Conservation (phyloP, 768 basidiomycete genomes). For the Mrakia hoshinonis region DNA sequence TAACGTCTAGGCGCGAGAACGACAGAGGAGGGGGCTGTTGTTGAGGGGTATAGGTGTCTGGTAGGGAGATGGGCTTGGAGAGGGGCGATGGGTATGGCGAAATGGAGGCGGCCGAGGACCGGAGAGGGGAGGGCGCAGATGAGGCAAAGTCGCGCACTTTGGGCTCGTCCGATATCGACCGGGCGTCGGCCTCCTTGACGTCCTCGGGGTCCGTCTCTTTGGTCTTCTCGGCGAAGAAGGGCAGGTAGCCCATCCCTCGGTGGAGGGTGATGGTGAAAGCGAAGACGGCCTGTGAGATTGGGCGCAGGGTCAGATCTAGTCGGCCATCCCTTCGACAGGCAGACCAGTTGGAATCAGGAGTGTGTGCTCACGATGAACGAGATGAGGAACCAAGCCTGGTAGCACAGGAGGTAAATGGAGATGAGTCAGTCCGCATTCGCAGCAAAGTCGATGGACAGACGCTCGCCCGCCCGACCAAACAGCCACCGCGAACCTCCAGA, state of each 20-base stretch:
- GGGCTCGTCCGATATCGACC: neutral
- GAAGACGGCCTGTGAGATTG: constrained; percentile 25
- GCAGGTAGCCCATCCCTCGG: neutral
- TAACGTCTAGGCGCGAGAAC: neutral
- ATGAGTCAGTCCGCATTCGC: neutral
- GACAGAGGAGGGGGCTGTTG: neutral
- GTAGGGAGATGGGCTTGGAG: neutral
- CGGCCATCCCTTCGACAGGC: too few species aligned
- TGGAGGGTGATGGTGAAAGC: constrained; percentile 3
- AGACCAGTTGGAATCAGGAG: too few species aligned
- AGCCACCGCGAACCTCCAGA: too few species aligned
- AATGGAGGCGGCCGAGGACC: neutral
- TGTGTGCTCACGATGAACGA: constrained; percentile 20
- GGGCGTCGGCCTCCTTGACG: neutral
- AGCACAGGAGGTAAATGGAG: neutral
- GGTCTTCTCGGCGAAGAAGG: constrained; percentile 6
- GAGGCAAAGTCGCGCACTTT: too few species aligned
- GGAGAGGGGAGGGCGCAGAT: too few species aligned
- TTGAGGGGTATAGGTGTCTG: neutral
- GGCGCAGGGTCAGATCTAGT: too few species aligned
- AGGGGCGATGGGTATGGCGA: neutral
- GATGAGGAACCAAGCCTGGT: constrained; percentile 14
- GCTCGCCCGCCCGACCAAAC: too few species aligned
- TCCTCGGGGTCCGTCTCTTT: neutral
- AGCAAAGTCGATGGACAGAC: neutral